Conservation (phyloP, 805 yeast species). For the Ogataea salicorniae region DNA sequence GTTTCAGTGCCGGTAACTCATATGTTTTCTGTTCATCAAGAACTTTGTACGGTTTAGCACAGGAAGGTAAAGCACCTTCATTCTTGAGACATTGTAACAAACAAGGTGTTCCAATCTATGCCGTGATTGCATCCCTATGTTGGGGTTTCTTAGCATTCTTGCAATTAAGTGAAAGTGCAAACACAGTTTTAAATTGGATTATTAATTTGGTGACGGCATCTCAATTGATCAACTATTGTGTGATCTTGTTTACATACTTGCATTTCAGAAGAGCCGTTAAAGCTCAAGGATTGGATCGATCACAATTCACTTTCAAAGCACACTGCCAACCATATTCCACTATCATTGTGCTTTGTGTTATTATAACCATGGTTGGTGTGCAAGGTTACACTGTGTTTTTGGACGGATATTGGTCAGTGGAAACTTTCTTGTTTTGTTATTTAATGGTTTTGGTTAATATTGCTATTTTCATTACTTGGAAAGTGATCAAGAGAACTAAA, state of each 20-base stretch:
- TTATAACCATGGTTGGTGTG: conserved; percentile 35
- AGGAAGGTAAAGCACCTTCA: conserved; percentile 67
- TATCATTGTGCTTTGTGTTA: conserved; percentile 15
- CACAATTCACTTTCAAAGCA: conserved; percentile 44
- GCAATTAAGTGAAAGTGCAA: conserved; percentile 56
- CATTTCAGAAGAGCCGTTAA: conserved; percentile 56
- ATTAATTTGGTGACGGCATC: conserved; percentile 66
- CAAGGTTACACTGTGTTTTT: conserved; percentile 42
- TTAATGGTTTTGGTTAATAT: conserved; percentile 38
- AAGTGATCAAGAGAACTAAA: conserved; percentile 33
- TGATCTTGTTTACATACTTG: conserved; percentile 52
- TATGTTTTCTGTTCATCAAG: conserved; percentile 67
- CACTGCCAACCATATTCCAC: conserved; percentile 32
- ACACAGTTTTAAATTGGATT: conserved; percentile 67
- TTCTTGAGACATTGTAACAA: conserved; percentile 58
- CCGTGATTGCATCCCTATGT: conserved; percentile 47
- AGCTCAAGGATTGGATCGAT: conserved; percentile 46
- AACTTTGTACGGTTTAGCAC: conserved; percentile 63
- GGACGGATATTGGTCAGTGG: conserved; percentile 34
- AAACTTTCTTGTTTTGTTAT: conserved; percentile 38
- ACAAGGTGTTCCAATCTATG: conserved; percentile 68
- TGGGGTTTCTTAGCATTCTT: conserved; percentile 67
- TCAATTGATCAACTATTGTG: conserved; percentile 57
- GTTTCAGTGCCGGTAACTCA: conserved; percentile 80
- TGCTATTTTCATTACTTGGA: conserved; percentile 33